Conservation (phyloP, 257 asterid species). For the Sherardia arvensis region DNA sequence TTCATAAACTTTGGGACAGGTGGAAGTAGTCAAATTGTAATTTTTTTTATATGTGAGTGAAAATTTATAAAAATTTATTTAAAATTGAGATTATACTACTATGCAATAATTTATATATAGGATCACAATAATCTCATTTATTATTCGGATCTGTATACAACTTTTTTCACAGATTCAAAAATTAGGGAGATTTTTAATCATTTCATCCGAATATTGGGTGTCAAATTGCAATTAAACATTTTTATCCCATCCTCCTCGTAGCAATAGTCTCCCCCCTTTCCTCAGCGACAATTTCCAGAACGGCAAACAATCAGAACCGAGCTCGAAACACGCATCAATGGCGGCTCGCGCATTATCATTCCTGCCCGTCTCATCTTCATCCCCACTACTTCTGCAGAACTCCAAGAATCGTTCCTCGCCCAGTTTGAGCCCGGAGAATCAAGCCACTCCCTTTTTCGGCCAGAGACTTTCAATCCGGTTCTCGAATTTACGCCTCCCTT, state of each 20-base stretch:
- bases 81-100: too few relatives aligned
- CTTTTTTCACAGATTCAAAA: too few relatives aligned
- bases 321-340: constrained; percentile 25
- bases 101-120: too few relatives aligned
- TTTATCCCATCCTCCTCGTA: not conserved
- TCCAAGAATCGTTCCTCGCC: constrained; percentile 22
- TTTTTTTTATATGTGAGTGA: too few relatives aligned
- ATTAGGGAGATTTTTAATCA: too few relatives aligned
- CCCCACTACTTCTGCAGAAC: constrained; percentile 29
- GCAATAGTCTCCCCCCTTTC: not conserved
- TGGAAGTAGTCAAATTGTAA: too few relatives aligned
- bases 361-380: constrained; percentile 33
- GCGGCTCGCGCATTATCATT: constrained; percentile 66
- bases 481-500: constrained; percentile 18
- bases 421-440: constrained; percentile 19
- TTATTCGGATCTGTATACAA: too few relatives aligned
- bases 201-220: too few relatives aligned
- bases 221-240: not conserved
- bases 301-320: not conserved
- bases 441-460: constrained; percentile 35
- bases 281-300: not conserved
- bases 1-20: too few relatives aligned
- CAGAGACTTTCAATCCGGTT: constrained; percentile 34
- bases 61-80: too few relatives aligned
- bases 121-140: too few relatives aligned